Evolutionary conservation across 1,139 yeast genomes (phyloP).

Genomic region (Taphrina deformans): DNA sequence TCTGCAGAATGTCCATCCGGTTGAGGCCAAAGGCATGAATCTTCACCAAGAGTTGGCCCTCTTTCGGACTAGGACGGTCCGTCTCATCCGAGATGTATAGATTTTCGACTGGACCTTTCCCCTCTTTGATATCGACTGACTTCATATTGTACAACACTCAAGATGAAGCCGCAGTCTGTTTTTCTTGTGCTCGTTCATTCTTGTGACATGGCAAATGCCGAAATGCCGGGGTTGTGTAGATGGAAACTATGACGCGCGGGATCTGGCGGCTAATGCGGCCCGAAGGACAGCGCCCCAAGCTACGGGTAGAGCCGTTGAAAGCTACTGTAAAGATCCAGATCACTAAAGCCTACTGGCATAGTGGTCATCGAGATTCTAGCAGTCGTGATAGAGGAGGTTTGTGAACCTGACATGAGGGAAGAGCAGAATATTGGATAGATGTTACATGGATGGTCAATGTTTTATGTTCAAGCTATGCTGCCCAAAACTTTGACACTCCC

Average conservation of each 20-base stretch:
- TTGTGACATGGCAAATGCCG: background rate
- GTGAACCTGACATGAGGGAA: background rate
- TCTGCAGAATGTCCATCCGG: constrained; percentile 45
- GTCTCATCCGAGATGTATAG: constrained; percentile 41
- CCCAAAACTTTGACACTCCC: constrained; percentile 1
- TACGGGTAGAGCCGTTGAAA: too few relatives aligned
- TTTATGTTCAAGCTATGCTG: too few relatives aligned
- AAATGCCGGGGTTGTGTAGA: background rate
- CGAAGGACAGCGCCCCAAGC: too few relatives aligned
- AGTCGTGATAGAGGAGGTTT: background rate
- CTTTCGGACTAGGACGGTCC: constrained; percentile 39
- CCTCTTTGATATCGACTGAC: constrained; percentile 42
- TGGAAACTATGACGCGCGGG: background rate
- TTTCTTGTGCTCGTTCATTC: background rate
- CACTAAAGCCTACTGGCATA: background rate
- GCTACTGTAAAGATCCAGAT: too few relatives aligned
- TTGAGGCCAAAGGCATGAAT: constrained; percentile 46
- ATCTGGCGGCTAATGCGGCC: too few relatives aligned
- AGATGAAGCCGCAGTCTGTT: background rate
- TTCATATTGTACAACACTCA: constrained; percentile 39
- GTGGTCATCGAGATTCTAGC: background rate
- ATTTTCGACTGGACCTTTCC: constrained; percentile 43
- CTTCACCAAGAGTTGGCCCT: constrained; percentile 43
- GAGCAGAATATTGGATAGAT: too few relatives aligned
- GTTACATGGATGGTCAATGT: too few relatives aligned